Evolutionary conservation across 768 basidiomycete species (phyloP).

Genomic region (Lentinula raphanica): DNA sequence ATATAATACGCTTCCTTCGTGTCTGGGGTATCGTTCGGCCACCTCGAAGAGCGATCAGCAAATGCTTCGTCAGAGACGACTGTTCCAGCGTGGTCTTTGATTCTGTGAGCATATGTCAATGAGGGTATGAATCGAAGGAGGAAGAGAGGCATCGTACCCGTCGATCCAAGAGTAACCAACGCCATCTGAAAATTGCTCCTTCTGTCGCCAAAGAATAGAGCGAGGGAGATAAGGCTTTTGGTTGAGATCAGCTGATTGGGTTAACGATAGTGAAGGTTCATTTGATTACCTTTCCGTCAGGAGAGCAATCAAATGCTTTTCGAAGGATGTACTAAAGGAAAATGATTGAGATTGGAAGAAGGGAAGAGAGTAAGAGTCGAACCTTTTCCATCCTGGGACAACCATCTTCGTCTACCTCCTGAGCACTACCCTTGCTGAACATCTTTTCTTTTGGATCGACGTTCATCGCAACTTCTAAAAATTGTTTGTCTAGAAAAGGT

Average conservation of each 20-base stretch:
- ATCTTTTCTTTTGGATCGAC: slow-evolving; percentile 82
- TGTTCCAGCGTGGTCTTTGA: slow-evolving; percentile 81
- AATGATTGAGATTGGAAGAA: slow-evolving; percentile 9
- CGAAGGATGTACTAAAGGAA: slow-evolving; percentile 80
- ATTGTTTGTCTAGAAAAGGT: slow-evolving; percentile 95
- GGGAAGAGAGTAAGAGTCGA: slow-evolving; percentile 2
- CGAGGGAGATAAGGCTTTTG: slow-evolving; percentile 83
- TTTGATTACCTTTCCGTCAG: slow-evolving; percentile 60
- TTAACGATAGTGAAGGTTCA: not conserved
- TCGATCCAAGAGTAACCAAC: slow-evolving; percentile 99
- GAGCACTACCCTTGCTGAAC: slow-evolving; percentile 76
- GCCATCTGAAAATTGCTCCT: slow-evolving; percentile 99
- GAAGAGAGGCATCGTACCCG: slow-evolving; percentile 52
- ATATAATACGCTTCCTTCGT: slow-evolving; percentile 97
- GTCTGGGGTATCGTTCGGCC: slow-evolving; percentile 76
- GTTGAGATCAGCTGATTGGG: not conserved
- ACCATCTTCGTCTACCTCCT: slow-evolving; percentile 80
- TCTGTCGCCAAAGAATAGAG: slow-evolving; percentile 96
- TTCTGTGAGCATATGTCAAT: slow-evolving; percentile 38
- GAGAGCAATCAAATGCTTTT: slow-evolving; percentile 88
- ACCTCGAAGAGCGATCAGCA: slow-evolving; percentile 65
- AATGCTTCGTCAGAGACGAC: slow-evolving; percentile 80
- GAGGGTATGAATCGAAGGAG: not conserved
- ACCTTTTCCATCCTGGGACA: slow-evolving; percentile 95
- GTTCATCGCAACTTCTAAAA: slow-evolving; percentile 92